These are phyloP conservation scores for Westerdykella sp. DNA, from an alignment of 2,329 filamentous ascomycete species.

Conservation along the genomic window DNA sequence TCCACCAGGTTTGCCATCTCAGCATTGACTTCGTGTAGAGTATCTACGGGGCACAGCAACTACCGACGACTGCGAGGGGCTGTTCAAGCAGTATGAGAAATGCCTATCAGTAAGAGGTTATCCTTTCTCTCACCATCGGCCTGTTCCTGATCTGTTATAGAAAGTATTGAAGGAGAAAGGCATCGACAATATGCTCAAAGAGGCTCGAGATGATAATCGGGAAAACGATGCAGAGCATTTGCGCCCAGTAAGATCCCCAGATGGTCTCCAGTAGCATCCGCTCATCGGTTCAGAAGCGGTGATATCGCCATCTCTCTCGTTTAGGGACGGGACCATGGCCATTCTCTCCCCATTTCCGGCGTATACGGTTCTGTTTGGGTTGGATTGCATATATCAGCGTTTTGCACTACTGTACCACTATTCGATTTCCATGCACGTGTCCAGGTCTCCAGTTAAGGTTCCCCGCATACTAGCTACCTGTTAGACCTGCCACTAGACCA, in stretches of 20 bases:
- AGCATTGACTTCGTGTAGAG: conserved; percentile 44
- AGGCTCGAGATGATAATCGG: conserved; percentile 80
- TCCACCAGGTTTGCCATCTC: conserved; percentile 1
- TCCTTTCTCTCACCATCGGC: not conserved
- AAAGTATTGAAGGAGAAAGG: conserved; percentile 80
- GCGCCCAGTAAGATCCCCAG: conserved; percentile 24
- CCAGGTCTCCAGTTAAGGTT: no score
- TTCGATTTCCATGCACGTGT: no score
- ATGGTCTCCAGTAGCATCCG: not conserved
- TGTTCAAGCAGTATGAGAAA: conserved; percentile 84
- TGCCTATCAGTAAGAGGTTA: conserved; percentile 65
- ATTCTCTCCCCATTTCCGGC: no score
- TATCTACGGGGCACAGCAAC: conserved; percentile 81
- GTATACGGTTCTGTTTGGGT: no score
- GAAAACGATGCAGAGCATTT: conserved; percentile 75
- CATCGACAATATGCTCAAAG: conserved; percentile 87
- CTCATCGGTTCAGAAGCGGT: conserved; percentile 6
- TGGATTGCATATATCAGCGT: no score
- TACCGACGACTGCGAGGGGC: conserved; percentile 74
- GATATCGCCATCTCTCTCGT: not conserved
- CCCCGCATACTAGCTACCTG: no score
- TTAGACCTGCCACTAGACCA: no score
- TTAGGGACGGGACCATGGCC: no score
- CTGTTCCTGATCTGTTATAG: conserved; percentile 41
- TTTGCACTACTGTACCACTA: no score